Conservation (phyloP, 1,139 yeast genomes). For the Pichia sp. region DNA sequence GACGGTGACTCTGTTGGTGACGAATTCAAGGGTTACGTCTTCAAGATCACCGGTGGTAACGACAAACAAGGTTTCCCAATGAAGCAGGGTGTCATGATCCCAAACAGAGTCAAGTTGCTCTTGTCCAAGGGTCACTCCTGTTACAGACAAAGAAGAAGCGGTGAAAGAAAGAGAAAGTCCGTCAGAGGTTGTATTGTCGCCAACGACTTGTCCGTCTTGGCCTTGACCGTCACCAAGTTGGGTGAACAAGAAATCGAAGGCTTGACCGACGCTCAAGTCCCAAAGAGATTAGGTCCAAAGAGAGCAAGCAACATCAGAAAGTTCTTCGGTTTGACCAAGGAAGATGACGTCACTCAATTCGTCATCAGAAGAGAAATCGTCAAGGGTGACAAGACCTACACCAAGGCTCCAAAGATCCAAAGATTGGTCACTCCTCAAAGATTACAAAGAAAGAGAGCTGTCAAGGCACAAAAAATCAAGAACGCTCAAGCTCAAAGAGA, state of each 20-base stretch:
- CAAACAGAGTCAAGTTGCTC: conserved; percentile 97
- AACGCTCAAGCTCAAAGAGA: conserved; percentile 99
- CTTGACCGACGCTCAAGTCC: conserved; percentile 88
- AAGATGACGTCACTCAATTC: conserved; percentile 88
- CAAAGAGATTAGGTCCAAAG: conserved; percentile 99
- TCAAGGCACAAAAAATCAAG: conserved; percentile 88
- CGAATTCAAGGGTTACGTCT: conserved; percentile 98
- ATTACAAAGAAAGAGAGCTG: conserved; percentile 98
- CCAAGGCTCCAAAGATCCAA: conserved; percentile 99
- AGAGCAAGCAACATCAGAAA: conserved; percentile 99
- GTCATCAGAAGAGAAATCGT: conserved; percentile 97
- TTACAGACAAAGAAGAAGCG: conserved; percentile 99
- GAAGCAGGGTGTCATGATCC: conserved; percentile 99
- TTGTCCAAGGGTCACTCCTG: conserved; percentile 94
- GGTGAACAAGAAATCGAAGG: conserved; percentile 96
- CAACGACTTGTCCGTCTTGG: conserved; percentile 92
- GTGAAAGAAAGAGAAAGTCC: conserved; percentile 99
- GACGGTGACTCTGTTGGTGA: conserved; percentile 98
- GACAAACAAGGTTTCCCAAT: conserved; percentile 99
- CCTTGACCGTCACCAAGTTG: conserved; percentile 92
- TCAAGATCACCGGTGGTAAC: conserved; percentile 99
- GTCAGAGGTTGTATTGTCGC: conserved; percentile 99
- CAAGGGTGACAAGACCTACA: conserved; percentile 98
- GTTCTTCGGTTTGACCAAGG: conserved; percentile 98
- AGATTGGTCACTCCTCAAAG: conserved; percentile 99